These are phyloP conservation scores for Haberlea rhodopensis DNA, from an alignment of 257 asterid species.

Conservation along the genomic window DNA sequence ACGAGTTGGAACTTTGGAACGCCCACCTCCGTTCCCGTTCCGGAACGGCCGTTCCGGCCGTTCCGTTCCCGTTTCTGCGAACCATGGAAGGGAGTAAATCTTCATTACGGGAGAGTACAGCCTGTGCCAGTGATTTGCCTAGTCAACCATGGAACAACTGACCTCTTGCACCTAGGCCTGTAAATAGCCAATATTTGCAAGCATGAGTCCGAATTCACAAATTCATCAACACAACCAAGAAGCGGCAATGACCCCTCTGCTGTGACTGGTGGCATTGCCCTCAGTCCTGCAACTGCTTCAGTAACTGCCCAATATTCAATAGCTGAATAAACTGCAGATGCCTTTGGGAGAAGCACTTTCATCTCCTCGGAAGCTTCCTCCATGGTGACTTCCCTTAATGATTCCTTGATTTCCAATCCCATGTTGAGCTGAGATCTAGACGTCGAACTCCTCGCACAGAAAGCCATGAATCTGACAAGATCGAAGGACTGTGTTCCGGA, in stretches of 20 bases:
- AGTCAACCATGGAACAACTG: slow-evolving; percentile 86
- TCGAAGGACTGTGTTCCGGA: slow-evolving; percentile 68
- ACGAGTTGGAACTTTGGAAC: no score
- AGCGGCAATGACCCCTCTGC: slow-evolving; percentile 79
- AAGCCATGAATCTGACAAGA: slow-evolving; percentile 90
- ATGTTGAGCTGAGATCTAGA: slow-evolving; percentile 79
- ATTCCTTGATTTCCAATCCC: slow-evolving; percentile 89
- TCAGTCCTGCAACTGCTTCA: slow-evolving; percentile 70
- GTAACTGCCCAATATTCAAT: slow-evolving; percentile 54
- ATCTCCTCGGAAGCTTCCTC: slow-evolving; percentile 64
- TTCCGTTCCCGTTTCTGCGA: no score
- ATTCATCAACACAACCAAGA: slow-evolving; percentile 65
- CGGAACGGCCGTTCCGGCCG: no score
- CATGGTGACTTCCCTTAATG: slow-evolving; percentile 47
- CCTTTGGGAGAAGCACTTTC: slow-evolving; percentile 67
- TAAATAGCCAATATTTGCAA: slow-evolving; percentile 77
- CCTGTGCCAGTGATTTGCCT: slow-evolving; percentile 65
- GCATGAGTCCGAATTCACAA: slow-evolving; percentile 29
- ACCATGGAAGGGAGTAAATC: slow-evolving; percentile 58
- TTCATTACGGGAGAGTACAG: slow-evolving; percentile 63
- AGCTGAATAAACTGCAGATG: slow-evolving; percentile 60
- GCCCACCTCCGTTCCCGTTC: no score
- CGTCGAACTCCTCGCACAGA: slow-evolving; percentile 63
- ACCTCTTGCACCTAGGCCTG: slow-evolving; percentile 96
- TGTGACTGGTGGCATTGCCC: slow-evolving; percentile 90